Base-by-base conservation (phyloP, 306 rosid species). In the Prinsepia uniflora region DNA sequence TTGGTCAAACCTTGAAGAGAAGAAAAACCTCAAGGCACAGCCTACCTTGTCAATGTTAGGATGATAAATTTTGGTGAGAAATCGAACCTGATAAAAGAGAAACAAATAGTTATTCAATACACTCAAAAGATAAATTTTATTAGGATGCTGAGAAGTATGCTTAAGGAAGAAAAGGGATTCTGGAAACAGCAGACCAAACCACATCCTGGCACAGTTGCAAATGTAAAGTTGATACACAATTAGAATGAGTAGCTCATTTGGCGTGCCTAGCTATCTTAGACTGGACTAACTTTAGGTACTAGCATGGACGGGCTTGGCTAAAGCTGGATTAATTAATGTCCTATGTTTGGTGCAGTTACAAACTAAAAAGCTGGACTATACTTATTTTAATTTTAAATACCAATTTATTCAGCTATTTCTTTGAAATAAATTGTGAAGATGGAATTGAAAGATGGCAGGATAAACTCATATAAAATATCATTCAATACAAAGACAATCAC, bases 21-120 rank as follows among this genome's bases (percentile, higher is more conserved):
- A 47, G 22, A 59, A 78, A 19, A 8, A 4, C 9, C 10, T 19
- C 61, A 60, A 44, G 12, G 39, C 68, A 62, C 49, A 68, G 57
- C 74, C 45, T 72, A 88, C 98, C 98, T 93, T 93, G 64, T 93
- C 98, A 77, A 93, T 93, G 91, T 93, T 93, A 10, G 98, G 98
- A 78, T 93, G 98, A 74, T 93, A 93, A 71, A 93, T 93, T 83
- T 93, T 93, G 58, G 98, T 90, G 62, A 93, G 87, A 84, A 93
- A 93, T 76, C 98, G 87, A 73, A 93, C 98, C 98, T 93, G 94
- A 46, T 48, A 36, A 30, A 85, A 48, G 59, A 59, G 11, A 66
- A 45, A 70, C 54, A 42, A 61, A 13, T 59, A 52, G 70, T 58
- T 65, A 65, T 63, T 77, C 6, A 15, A 78, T 46, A 34, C 53